Evolutionary conservation across 1,284 basidiomycete species (phyloP), one percentile per base, ranked within the genome.

Genomic region (Tremellales sp.): DNA sequence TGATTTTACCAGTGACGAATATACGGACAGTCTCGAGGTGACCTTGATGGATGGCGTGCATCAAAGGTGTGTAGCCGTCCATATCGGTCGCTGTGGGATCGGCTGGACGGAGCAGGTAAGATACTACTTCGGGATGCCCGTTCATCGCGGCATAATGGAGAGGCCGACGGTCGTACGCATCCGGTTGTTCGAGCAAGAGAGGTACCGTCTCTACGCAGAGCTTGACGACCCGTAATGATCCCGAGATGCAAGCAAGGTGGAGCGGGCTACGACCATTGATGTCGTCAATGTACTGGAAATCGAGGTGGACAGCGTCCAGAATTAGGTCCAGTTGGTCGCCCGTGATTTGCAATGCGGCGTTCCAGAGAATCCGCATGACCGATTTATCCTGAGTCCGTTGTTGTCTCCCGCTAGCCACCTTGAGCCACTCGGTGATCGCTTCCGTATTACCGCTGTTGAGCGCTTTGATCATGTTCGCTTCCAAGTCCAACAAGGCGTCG

Each of bases 131-230:
- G 1, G 83, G 79, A 68, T 93, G 86, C 1, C 92, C 93, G 61
- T 90, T 85, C 84, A 98, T 91, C 15, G 91, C 88, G 15, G 91
- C 91, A 72, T 98, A 99, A 74, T 97, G 94, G 44, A 99, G 79
- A 3, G 93, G 86, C 10, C 89, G 87, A 15, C 96, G 87, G 29
- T 89, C 91, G 73, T 97, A 99, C 3, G 86, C 84, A 51, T 73
- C 70, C 26, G 62, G 51, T 43, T 56, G 49, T 52, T 69, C 68
- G 27, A 67, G 49, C 13, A 70, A 52, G 13, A 52, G 42, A 7
- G 60, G 61, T 13, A 59, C 53, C 47, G 85, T 84, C 45, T 82
- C 77, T 22, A 97, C 80, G 70, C 92, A 97, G 19, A 93, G 75
- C 53, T 83, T 76, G 43, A 93, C 89, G 36, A 98, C 80, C n/a